Evolutionary conservation across 2,329 filamentous ascomycete species (phyloP).

Genomic region (Colletotrichum sublineola): DNA sequence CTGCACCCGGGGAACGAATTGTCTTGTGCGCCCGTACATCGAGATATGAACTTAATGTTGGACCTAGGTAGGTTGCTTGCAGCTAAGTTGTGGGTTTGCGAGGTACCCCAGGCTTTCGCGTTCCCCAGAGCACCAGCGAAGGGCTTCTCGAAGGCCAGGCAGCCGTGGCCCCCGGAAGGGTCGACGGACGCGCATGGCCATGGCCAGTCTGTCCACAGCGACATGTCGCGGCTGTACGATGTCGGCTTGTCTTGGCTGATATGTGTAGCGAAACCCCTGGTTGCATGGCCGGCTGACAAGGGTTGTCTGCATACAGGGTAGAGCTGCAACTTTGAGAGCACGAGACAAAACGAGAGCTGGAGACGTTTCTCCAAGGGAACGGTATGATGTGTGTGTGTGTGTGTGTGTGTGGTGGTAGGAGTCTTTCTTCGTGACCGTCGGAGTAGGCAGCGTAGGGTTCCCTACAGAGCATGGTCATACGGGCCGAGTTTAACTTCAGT

Average conservation of each 20-base stretch:
- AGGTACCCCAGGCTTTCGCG: slow-evolving; percentile 1
- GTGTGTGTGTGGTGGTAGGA: not conserved
- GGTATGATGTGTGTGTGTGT: slow-evolving; percentile 14
- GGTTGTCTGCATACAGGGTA: not conserved
- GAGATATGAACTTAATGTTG: slow-evolving; percentile 8
- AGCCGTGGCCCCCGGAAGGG: slow-evolving; percentile 23
- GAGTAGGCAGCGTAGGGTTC: slow-evolving; percentile 4
- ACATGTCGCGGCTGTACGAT: slow-evolving; percentile 26
- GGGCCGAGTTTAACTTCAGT: slow-evolving; percentile 16
- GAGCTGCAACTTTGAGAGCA: slow-evolving; percentile 23
- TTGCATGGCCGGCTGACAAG: slow-evolving; percentile 1
- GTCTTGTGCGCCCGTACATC: not conserved
- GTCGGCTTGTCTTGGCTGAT: not conserved
- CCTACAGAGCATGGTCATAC: not conserved
- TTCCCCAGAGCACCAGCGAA: slow-evolving; percentile 8
- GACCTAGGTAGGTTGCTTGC: slow-evolving; percentile 7
- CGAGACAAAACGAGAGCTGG: slow-evolving; percentile 16
- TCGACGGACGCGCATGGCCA: slow-evolving; percentile 8
- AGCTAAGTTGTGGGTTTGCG: slow-evolving; percentile 8
- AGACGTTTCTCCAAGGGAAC: slow-evolving; percentile 20
- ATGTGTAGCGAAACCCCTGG: slow-evolving; percentile 10
- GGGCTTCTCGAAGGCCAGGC: slow-evolving; percentile 21
- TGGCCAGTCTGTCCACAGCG: not conserved
- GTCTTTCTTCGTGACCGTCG: not conserved
- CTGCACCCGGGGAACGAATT: slow-evolving; percentile 1